Conservation (phyloP, 2,329 filamentous ascomycete genomes). For the Thyridium curvatum region DNA sequence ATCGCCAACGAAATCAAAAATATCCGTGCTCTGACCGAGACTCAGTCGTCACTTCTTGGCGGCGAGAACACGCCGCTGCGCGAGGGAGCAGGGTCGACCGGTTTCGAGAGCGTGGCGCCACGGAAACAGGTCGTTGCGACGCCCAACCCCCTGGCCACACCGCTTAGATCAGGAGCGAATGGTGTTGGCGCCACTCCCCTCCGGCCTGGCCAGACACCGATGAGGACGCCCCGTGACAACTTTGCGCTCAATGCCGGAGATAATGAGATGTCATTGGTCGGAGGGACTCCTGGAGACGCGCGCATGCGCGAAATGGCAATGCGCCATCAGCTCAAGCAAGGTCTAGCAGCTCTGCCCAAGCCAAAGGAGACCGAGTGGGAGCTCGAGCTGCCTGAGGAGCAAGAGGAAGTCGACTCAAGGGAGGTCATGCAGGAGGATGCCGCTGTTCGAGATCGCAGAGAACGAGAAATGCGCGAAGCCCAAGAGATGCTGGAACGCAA, state of each 20-base stretch:
- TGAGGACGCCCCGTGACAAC: conserved; percentile 82
- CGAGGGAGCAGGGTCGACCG: conserved; percentile 75
- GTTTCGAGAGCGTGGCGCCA: conserved; percentile 79
- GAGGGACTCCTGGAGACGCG: conserved; percentile 71
- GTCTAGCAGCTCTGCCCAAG: conserved; percentile 79
- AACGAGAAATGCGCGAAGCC: conserved; percentile 66
- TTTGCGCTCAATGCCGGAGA: conserved; percentile 75
- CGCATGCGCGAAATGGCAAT: conserved; percentile 63
- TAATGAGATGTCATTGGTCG: conserved; percentile 58
- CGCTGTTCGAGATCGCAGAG: conserved; percentile 73
- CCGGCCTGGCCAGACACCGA: conserved; percentile 73
- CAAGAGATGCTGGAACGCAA: conserved; percentile 65
- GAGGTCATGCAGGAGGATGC: conserved; percentile 52
- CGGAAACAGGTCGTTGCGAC: conserved; percentile 78
- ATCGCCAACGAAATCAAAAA: conserved; percentile 97
- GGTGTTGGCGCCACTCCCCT: conserved; percentile 63
- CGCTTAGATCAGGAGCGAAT: conserved; percentile 58
- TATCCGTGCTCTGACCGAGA: conserved; percentile 85
- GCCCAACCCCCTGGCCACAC: conserved; percentile 92
- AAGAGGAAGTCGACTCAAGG: conserved; percentile 47
- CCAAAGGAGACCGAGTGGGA: conserved; percentile 95
- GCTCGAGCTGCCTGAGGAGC: conserved; percentile 81
- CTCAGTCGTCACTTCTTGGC: conserved; percentile 85
- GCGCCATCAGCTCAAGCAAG: conserved; percentile 61
- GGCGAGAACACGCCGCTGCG: conserved; percentile 89